A percentile compares a stretch with the other conserved stretches of the same genome.
phyloP scores from a whole-genome alignment of 768 basidiomycete genomes.

The Bullera alba region DNA sequence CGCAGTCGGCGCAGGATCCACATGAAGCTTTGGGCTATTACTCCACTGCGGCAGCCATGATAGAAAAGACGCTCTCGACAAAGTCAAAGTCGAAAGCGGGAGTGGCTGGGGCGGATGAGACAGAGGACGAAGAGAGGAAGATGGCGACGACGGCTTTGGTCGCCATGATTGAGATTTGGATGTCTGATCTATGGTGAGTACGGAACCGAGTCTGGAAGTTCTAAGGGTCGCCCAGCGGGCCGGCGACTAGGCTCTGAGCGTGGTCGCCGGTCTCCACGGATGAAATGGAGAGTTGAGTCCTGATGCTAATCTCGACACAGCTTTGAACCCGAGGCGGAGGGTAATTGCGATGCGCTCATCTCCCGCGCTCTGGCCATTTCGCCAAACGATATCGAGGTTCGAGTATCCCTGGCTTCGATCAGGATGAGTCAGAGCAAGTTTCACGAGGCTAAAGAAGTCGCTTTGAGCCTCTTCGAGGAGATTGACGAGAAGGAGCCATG shows the following conservation, averaged over 20 bases:
- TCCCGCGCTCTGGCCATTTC: conserved; percentile 65
- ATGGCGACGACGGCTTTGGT: conserved; percentile 73
- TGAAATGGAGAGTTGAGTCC: not conserved
- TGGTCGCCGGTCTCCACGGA: not conserved
- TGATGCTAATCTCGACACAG: conserved; percentile 49
- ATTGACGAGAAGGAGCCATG: conserved; percentile 66
- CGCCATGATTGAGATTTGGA: conserved; percentile 92
- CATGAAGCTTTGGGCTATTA: conserved; percentile 66
- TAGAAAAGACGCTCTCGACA: conserved; percentile 51
- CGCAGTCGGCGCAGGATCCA: conserved; percentile 75
- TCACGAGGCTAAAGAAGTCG: conserved; percentile 67
- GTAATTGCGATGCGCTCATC: conserved; percentile 71
- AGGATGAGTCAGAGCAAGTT: conserved; percentile 78
- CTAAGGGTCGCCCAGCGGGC: too few species aligned
- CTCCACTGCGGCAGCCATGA: conserved; percentile 50
- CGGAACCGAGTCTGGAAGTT: not conserved
- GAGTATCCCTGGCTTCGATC: conserved; percentile 74
- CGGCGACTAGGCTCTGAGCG: too few species aligned
- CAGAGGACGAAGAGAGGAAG: conserved; percentile 47
- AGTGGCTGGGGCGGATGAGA: conserved; percentile 44
- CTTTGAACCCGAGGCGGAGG: conserved; percentile 72
- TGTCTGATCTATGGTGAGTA: conserved; percentile 84
- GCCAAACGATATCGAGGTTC: conserved; percentile 67
- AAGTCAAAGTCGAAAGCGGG: conserved; percentile 56
- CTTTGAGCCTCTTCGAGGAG: conserved; percentile 61